Evolutionary conservation across 352 stramenopile species (phyloP).

Genomic region (Pythium folliculosum): DNA sequence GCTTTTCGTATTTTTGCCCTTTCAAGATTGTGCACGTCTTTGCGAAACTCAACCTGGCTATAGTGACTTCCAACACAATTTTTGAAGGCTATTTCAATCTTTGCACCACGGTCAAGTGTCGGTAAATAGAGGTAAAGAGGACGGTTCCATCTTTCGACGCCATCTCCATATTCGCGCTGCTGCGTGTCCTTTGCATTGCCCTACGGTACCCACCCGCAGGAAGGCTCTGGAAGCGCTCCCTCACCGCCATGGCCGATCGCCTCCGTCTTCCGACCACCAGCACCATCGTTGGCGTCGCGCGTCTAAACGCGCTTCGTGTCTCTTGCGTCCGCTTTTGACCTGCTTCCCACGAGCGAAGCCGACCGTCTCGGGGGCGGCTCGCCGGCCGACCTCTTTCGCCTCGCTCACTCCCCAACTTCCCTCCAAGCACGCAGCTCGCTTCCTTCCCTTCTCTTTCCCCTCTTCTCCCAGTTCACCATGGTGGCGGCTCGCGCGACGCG

Average conservation of each 20-base stretch:
- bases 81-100: not conserved
- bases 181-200: conserved; percentile 1
- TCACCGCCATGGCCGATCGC: not conserved
- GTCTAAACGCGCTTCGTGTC: conserved; percentile 28
- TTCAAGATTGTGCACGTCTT: conserved; percentile 31
- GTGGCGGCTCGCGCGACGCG: conserved; percentile 30
- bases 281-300: conserved; percentile 1
- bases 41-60: conserved; percentile 24
- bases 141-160: conserved; percentile 17
- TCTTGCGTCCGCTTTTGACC: conserved; percentile 5
- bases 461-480: conserved; percentile 13
- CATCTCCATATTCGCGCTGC: conserved; percentile 1
- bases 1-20: conserved; percentile 17
- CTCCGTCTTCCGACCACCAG: not conserved
- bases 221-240: not conserved
- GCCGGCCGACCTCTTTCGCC: not conserved
- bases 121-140: not conserved
- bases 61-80: conserved; percentile 8
- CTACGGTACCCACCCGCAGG: not conserved
- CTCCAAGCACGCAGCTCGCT: conserved; percentile 16
- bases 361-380: not conserved
- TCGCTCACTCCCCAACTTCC: conserved; percentile 25
- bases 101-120: not conserved
- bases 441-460: not conserved
- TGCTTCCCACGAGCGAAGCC: not conserved